A percentile compares a stretch with the other conserved stretches of the same genome.
These are phyloP conservation scores for Dipodascopsis uninucleata DNA, from an alignment of 805 yeast species.

Conservation along the genomic window DNA sequence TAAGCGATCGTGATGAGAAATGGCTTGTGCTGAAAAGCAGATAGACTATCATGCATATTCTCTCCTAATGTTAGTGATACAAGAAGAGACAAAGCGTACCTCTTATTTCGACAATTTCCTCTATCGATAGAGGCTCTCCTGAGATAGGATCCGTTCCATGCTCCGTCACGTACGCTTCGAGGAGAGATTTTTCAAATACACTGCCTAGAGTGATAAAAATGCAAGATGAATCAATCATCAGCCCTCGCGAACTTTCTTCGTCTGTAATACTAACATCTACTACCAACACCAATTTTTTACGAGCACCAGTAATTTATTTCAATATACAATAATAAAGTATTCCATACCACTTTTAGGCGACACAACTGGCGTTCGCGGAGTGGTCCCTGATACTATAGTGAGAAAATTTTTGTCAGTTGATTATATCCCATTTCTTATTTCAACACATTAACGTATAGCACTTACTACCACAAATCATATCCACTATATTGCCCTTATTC, in stretches of 20 bases:
- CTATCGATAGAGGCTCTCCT: constrained; percentile 53
- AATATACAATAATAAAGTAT: no score
- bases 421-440: constrained; percentile 1
- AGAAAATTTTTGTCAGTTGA: background rate
- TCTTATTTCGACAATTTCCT: constrained; percentile 53
- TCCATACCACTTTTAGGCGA: constrained; percentile 26
- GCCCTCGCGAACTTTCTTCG: no score
- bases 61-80: no score
- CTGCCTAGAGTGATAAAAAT: constrained; percentile 53
- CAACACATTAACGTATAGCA: constrained; percentile 1
- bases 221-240: background rate
- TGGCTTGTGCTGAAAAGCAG: background rate
- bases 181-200: constrained; percentile 61
- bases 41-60: no score
- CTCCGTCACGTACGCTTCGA: constrained; percentile 59
- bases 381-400: constrained; percentile 19
- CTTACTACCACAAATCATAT: constrained; percentile 2
- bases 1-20: background rate
- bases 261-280: background rate
- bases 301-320: background rate
- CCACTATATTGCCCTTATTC: no score
- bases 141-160: constrained; percentile 73
- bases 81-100: constrained; percentile 10
- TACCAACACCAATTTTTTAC: background rate
- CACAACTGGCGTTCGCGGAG: constrained; percentile 18